A percentile compares a stretch with the other conserved stretches of the same genome.
Evolutionary conservation across 2,329 filamentous ascomycete genomes (phyloP).

Genomic region (Trichoderma atrobrunneum): DNA sequence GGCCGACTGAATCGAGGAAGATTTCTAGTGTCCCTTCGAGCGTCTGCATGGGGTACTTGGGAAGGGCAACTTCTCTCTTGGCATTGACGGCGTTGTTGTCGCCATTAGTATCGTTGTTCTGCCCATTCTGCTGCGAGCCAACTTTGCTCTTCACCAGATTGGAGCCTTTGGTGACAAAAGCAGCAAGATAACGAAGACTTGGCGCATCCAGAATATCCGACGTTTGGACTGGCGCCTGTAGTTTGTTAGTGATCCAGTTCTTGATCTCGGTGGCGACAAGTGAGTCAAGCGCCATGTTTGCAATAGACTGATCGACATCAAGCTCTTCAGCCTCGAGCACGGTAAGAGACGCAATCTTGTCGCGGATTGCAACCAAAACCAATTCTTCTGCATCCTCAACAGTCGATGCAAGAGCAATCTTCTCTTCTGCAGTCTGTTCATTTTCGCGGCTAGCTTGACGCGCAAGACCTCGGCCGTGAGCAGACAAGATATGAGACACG

Average conservation of each 20-base stretch:
- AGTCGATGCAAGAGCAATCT: neutral
- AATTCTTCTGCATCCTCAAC: neutral
- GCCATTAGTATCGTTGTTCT: neutral
- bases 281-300: slow-evolving; percentile 27
- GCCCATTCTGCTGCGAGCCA: neutral
- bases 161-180: slow-evolving; percentile 1
- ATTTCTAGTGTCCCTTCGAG: neutral
- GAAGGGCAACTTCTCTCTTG: neutral
- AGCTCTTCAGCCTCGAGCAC: neutral
- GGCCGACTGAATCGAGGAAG: neutral
- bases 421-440: neutral
- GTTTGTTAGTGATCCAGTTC: slow-evolving; percentile 29
- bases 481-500: neutral
- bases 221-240: slow-evolving; percentile 21
- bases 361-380: neutral
- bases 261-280: slow-evolving; percentile 33
- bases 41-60: slow-evolving; percentile 8
- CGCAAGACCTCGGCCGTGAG: neutral
- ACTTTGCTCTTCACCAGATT: neutral
- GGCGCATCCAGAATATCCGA: slow-evolving; percentile 2
- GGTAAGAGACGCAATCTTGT: slow-evolving; percentile 6
- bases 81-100: neutral
- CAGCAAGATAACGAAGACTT: neutral
- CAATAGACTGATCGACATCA: neutral
- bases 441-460: neutral